A percentile compares a stretch with the other conserved stretches of the same genome.
Conservation (phyloP, 306 rosid genomes). For the Quercus robur region DNA sequence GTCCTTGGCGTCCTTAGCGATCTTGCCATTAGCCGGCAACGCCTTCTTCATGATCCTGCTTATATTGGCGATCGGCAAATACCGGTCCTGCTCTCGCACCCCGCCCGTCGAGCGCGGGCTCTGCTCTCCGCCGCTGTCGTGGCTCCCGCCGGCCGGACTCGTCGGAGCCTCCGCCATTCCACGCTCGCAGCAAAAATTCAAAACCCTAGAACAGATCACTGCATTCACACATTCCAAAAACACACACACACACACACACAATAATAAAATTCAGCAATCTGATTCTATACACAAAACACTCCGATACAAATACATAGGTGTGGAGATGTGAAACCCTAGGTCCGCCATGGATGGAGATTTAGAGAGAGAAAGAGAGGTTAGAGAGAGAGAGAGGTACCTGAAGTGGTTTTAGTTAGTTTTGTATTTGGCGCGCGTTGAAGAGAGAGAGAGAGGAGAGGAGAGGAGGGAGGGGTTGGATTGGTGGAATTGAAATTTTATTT, state of each 20-base stretch:
- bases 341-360: constrained; percentile 7
- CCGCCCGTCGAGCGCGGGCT: constrained; percentile 47
- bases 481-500: neutral
- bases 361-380: neutral
- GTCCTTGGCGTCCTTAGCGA: constrained; percentile 89
- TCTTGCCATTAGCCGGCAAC: constrained; percentile 77
- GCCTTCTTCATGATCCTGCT: constrained; percentile 96
- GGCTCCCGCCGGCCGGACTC: constrained; percentile 65
- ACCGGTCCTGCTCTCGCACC: constrained; percentile 74
- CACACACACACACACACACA: neutral
- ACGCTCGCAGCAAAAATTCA: neutral
- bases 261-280: neutral
- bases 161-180: constrained; percentile 74
- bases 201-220: constrained; percentile 30
- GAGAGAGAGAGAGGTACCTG: no score
- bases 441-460: neutral
- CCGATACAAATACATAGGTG: neutral
- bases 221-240: neutral
- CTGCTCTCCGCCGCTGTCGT: constrained; percentile 87
- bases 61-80: constrained; percentile 83
- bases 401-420: constrained; percentile 22
- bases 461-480: constrained; percentile 7
- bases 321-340: constrained; percentile 23
- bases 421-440: constrained; percentile 43
- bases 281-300: neutral